phyloP scores from a whole-genome alignment of 257 asterid genomes.

The Perilla frutescens region DNA sequence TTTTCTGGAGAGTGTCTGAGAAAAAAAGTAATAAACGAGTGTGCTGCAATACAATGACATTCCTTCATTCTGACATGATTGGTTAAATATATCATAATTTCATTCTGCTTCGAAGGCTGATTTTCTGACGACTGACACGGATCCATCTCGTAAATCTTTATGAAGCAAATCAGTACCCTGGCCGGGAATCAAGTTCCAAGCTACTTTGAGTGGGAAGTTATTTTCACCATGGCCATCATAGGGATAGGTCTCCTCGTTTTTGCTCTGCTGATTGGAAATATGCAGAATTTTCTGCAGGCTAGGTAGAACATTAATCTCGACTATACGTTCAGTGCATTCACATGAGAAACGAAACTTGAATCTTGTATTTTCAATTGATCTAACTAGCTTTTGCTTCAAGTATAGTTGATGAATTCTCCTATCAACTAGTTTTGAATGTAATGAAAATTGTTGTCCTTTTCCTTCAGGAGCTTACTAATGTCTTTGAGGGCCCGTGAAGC shows the following conservation, averaged over 20 bases:
- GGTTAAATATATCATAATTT: not conserved
- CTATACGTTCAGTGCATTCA: not conserved
- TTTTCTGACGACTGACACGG: not conserved
- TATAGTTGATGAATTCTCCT: not conserved
- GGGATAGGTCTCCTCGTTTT: constrained; percentile 89
- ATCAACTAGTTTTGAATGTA: not conserved
- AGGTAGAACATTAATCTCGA: constrained; percentile 48
- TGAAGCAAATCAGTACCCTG: constrained; percentile 88
- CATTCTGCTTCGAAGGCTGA: not conserved
- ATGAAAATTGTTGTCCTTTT: constrained; percentile 17
- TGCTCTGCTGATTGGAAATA: constrained; percentile 91
- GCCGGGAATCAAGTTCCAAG: constrained; percentile 97
- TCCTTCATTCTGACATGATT: too few species aligned
- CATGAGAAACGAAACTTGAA: not conserved
- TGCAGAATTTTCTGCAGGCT: constrained; percentile 97
- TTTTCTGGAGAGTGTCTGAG: too few species aligned
- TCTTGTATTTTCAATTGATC: not conserved
- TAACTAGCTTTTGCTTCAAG: not conserved
- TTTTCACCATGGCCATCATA: constrained; percentile 85
- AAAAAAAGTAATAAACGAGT: too few species aligned
- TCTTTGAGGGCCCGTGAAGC: too few species aligned
- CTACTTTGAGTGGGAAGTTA: constrained; percentile 77
- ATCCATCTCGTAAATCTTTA: constrained; percentile 29
- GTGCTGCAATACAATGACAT: too few species aligned
- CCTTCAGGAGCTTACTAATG: constrained; percentile 79